These are phyloP conservation scores for Fusarium sp. DNA, from an alignment of 2,329 filamentous ascomycete genomes.

Conservation along the genomic window DNA sequence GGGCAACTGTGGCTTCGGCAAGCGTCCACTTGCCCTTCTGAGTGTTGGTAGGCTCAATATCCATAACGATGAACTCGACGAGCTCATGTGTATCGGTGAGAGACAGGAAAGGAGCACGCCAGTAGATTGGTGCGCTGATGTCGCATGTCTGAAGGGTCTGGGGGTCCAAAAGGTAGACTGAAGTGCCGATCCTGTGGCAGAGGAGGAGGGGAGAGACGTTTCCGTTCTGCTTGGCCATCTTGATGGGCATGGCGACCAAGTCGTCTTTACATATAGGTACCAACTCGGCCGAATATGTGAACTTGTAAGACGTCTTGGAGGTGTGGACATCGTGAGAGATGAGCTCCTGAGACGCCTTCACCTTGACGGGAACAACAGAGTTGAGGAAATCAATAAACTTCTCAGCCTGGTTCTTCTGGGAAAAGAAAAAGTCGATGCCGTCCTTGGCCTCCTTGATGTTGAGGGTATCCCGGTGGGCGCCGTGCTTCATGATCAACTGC, in stretches of 20 bases:
- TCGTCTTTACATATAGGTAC: slow-evolving; percentile 98
- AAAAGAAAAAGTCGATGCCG: slow-evolving; percentile 96
- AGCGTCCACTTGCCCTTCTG: slow-evolving; percentile 85
- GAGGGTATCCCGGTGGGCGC: slow-evolving; percentile 90
- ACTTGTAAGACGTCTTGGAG: slow-evolving; percentile 92
- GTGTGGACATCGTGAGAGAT: slow-evolving; percentile 96
- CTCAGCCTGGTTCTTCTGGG: slow-evolving; percentile 89
- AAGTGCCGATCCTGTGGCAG: slow-evolving; percentile 89
- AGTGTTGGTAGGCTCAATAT: slow-evolving; percentile 84
- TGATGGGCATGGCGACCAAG: slow-evolving; percentile 90
- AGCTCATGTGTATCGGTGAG: slow-evolving; percentile 87
- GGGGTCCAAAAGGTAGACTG: slow-evolving; percentile 90
- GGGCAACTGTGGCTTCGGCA: slow-evolving; percentile 88
- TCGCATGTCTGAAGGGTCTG: slow-evolving; percentile 92
- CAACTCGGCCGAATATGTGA: slow-evolving; percentile 88
- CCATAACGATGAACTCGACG: slow-evolving; percentile 93
- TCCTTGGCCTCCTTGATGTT: slow-evolving; percentile 98
- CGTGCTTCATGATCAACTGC: slow-evolving; percentile 95
- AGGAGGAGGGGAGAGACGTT: slow-evolving; percentile 90
- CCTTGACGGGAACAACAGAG: slow-evolving; percentile 81
- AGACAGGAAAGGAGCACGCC: slow-evolving; percentile 87
- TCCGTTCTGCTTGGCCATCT: slow-evolving; percentile 85
- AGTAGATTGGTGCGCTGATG: slow-evolving; percentile 85
- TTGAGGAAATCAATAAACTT: slow-evolving; percentile 92
- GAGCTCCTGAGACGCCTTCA: slow-evolving; percentile 84